Conservation (phyloP, 169 alveolate genomes). For the Besnoitia besnoiti region DNA sequence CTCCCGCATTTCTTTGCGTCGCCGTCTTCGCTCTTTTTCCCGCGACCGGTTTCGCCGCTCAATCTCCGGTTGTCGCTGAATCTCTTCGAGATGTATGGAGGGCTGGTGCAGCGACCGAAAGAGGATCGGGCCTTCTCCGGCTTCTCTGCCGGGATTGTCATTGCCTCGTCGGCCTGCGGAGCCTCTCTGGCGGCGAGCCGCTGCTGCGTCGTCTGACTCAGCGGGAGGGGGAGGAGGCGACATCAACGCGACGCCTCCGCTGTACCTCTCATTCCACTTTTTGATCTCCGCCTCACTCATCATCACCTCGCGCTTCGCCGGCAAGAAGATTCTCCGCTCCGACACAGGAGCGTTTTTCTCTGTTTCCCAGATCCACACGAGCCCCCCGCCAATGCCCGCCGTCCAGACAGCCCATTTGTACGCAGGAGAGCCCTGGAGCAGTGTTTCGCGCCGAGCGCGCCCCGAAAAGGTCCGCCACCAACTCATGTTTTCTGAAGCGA, state of each 20-base stretch:
- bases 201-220: background rate
- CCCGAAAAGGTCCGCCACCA: slow-evolving; percentile 12
- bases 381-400: slow-evolving; percentile 32
- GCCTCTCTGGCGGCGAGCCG: background rate
- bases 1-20: background rate
- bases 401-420: slow-evolving; percentile 54
- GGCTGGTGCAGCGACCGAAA: too few species aligned
- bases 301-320: slow-evolving; percentile 32
- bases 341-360: slow-evolving; percentile 38
- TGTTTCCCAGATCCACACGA: slow-evolving; percentile 39
- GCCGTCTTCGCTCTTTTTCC: background rate
- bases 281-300: slow-evolving; percentile 22
- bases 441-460: background rate
- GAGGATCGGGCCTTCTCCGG: background rate
- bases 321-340: slow-evolving; percentile 43
- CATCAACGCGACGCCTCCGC: slow-evolving; percentile 31
- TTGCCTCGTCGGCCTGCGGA: too few species aligned
- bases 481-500: background rate
- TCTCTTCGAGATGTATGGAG: background rate
- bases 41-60: background rate
- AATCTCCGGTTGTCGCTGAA: background rate
- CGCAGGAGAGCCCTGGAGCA: slow-evolving; percentile 56
- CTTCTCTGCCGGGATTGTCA: too few species aligned
- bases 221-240: background rate
- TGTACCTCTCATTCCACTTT: slow-evolving; percentile 34